Conservation (phyloP, 78 protist species). For the Dictyostelium firmibasis region DNA sequence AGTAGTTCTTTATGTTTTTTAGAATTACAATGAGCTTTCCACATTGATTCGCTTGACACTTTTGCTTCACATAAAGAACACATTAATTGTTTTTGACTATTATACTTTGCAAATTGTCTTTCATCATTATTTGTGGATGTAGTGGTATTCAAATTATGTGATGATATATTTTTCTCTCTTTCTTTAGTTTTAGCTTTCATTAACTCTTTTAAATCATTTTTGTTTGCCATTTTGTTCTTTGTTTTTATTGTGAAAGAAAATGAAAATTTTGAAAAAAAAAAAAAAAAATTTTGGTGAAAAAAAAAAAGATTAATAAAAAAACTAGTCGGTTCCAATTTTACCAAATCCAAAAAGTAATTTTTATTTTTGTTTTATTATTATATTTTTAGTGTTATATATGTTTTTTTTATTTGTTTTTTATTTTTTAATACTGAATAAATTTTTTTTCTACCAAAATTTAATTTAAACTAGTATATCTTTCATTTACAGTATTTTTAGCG, state of each 20-base stretch:
- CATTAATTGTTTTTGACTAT: conserved; percentile 10
- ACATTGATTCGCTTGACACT: conserved; percentile 29
- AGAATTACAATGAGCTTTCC: conserved; percentile 54
- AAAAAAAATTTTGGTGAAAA: no score
- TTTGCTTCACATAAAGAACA: conserved; percentile 21
- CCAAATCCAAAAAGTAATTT: background rate
- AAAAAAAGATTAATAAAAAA: no score
- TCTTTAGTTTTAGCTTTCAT: conserved; percentile 5
- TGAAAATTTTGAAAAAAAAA: no score
- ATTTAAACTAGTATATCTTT: background rate
- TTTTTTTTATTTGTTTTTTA: background rate
- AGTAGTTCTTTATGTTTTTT: conserved; percentile 15
- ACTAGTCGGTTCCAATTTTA: no score
- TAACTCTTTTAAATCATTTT: conserved; percentile 18
- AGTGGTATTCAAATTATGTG: background rate
- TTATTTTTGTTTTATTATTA: no score
- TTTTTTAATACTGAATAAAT: background rate
- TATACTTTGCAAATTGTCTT: background rate
- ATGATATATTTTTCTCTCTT: background rate
- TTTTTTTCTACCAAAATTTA: no score
- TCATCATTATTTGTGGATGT: background rate
- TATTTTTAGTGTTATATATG: no score
- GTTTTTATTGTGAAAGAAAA: no score
- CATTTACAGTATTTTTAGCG: background rate
- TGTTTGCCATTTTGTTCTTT: background rate